Evolutionary conservation across 257 asterid genomes (phyloP).

Genomic region (Nicotiana knightiana): DNA sequence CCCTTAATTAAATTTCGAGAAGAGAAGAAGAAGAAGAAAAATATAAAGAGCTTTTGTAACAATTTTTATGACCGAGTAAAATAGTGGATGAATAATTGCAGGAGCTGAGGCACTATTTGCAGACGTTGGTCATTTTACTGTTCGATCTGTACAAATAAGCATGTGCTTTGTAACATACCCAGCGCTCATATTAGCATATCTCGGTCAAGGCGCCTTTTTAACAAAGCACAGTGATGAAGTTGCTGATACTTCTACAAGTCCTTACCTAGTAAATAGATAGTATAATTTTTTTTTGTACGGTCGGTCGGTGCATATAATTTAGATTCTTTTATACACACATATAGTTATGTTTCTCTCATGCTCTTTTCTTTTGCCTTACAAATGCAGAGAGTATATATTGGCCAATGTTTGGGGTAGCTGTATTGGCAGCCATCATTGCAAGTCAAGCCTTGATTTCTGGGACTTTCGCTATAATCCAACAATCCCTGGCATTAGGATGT

Average conservation of each 20-base stretch:
- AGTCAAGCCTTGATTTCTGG: constrained; percentile 62
- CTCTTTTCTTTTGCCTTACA: neutral
- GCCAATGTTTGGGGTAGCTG: constrained; percentile 53
- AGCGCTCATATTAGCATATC: constrained; percentile 37
- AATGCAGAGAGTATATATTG: constrained; percentile 39
- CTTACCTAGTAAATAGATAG: constrained; percentile 34
- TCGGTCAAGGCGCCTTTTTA: constrained; percentile 50
- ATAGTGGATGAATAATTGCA: constrained; percentile 7
- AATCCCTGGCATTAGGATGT: constrained; percentile 49
- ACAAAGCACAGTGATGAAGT: constrained; percentile 28
- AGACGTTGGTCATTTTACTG: constrained; percentile 57
- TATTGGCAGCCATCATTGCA: constrained; percentile 42
- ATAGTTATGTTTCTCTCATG: neutral
- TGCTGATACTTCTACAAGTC: constrained; percentile 37
- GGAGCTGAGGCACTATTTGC: constrained; percentile 71
- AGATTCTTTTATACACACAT: too few species aligned
- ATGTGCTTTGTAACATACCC: constrained; percentile 43
- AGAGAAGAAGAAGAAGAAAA: neutral
- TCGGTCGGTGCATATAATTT: too few species aligned
- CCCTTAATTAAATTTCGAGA: neutral
- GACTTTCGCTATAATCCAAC: constrained; percentile 49
- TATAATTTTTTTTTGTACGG: neutral
- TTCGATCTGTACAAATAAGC: constrained; percentile 46
- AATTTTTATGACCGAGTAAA: too few species aligned
- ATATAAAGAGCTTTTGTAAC: too few species aligned